A percentile compares a stretch with the other conserved stretches of the same genome.
Evolutionary conservation across 1,284 basidiomycete species (phyloP).

Genomic region (Flammula alnicola): DNA sequence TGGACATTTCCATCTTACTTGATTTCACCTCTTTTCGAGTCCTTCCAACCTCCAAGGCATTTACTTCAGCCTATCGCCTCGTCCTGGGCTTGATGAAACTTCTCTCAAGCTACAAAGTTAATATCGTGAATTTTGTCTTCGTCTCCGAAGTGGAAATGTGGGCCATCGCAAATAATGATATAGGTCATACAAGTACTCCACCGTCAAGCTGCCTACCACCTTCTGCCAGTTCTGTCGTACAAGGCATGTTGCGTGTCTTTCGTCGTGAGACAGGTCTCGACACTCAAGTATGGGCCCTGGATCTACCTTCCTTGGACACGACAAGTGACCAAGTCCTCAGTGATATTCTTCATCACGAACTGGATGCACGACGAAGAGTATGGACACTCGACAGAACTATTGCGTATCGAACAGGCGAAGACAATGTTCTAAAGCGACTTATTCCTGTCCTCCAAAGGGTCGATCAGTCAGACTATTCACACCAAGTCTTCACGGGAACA

Average conservation of each 20-base stretch:
- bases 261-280: conserved; percentile 27
- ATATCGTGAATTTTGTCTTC: conserved; percentile 17
- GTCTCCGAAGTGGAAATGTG: conserved; percentile 16
- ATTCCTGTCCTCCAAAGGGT: conserved; percentile 12
- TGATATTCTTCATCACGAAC: conserved; percentile 12
- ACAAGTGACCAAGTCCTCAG: conserved; percentile 6
- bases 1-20: background rate
- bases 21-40: conserved; percentile 2
- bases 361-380: conserved; percentile 12
- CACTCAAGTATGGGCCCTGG: conserved; percentile 24
- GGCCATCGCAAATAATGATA: background rate
- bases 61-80: background rate
- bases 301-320: conserved; percentile 21
- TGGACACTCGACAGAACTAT: conserved; percentile 20
- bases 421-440: conserved; percentile 6
- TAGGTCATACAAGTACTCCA: too few relatives aligned
- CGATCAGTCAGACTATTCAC: background rate
- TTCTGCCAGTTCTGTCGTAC: conserved; percentile 19
- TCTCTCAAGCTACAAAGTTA: conserved; percentile 5
- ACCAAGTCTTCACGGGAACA: conserved; percentile 11
- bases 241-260: conserved; percentile 32
- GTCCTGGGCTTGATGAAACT: conserved; percentile 17
- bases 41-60: background rate
- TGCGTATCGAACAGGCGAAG: conserved; percentile 18
- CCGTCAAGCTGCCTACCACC: background rate